Evolutionary conservation across 2,329 filamentous ascomycete species (phyloP), one percentile per base, ranked within the genome.

Genomic region (Epichloe elymi): DNA sequence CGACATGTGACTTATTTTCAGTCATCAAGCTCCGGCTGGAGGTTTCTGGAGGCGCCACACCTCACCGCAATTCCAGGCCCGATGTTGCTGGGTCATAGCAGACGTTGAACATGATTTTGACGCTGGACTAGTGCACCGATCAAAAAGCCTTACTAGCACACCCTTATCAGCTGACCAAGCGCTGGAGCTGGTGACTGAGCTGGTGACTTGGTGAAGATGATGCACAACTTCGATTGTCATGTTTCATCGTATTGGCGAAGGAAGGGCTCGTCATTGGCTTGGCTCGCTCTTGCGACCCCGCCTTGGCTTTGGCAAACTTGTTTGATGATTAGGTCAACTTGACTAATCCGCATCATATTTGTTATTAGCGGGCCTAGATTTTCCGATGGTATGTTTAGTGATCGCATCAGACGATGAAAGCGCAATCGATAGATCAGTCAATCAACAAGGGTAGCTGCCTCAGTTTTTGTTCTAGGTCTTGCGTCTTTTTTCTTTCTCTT

Each of bases 41-140:
- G n/a, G n/a, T n/a, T n/a, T n/a, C n/a, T n/a, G n/a, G n/a, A 17
- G 30, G 17, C 42, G 42, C 36, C 48, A 50, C 48, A 39, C 33
- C 19, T 46, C 48, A 50, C 48, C 48, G 48, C 48, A 50, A 4
- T 39, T 39, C 5, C 43, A 26, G 17, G 40, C n/a, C 39, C n/a
- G 10, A 26, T 11, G 26, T 19, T 37, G 42, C 17, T 33, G 20
- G 23, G 42, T 26, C 7, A 38, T 35, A 26, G 19, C 4, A 26
- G 26, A 17, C n/a, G 12, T 19, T 36, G 4, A 23, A n/a, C 30
- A 37, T n/a, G 33, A 17, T 36, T 17, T 33, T 15, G 19, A 40
- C 26, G 19, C 20, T 46, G 37, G 48, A 35, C 41, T 23, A 23
- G 46, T 17, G 17, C 33, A 26, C n/a, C 19, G 20, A 49, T 42